Evolutionary conservation across 495 filamentous ascomycete species (phyloP).

Genomic region (Penicillium cataractarum): DNA sequence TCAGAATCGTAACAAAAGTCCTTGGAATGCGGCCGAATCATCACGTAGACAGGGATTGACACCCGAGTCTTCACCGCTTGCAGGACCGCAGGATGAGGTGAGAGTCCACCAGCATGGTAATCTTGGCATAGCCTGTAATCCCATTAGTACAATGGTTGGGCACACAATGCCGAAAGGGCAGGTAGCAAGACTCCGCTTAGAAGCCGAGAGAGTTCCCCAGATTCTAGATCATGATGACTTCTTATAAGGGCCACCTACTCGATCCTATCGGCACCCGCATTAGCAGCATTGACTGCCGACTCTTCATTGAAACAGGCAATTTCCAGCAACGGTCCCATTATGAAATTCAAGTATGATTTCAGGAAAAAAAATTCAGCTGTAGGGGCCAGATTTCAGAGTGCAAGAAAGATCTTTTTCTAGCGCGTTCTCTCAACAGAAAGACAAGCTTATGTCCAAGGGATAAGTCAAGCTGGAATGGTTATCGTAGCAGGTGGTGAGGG

Average conservation of each 20-base stretch:
- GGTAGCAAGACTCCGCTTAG: too few species aligned
- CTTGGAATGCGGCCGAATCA: conserved; percentile 51
- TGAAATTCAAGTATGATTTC: not conserved
- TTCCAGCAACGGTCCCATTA: conserved; percentile 38
- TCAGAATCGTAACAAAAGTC: conserved; percentile 43
- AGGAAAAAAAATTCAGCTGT: too few species aligned
- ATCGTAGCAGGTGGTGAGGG: too few species aligned
- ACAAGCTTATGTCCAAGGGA: too few species aligned
- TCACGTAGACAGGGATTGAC: conserved; percentile 49
- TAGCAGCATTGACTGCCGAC: conserved; percentile 45
- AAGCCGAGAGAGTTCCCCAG: too few species aligned
- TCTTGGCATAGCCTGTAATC: conserved; percentile 29
- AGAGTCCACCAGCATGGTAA: conserved; percentile 39
- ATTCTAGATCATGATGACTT: too few species aligned
- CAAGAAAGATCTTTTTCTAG: too few species aligned
- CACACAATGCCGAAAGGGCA: too few species aligned
- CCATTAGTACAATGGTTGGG: conserved; percentile 6
- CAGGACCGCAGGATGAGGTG: conserved; percentile 22
- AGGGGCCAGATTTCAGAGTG: too few species aligned
- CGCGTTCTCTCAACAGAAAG: too few species aligned
- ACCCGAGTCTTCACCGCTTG: conserved; percentile 29
- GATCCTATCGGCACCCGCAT: conserved; percentile 50
- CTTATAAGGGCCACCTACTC: conserved; percentile 35
- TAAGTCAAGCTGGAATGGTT: too few species aligned
- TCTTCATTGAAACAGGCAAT: conserved; percentile 53